Conservation (phyloP, 768 basidiomycete genomes). For the Auriscalpium vulgare region DNA sequence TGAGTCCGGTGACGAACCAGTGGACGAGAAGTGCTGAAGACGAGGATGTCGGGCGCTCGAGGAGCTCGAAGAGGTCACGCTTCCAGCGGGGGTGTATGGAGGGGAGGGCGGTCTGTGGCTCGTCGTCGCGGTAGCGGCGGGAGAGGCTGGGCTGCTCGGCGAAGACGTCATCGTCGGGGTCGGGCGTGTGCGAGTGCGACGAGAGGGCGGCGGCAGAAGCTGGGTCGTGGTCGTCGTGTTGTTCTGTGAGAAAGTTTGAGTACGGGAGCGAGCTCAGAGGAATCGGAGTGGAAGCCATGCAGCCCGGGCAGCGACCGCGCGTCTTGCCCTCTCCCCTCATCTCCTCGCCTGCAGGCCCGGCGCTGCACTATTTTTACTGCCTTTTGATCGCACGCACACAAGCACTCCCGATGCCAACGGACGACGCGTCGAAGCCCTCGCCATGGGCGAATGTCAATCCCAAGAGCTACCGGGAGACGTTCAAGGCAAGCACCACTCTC, state of each 20-base stretch:
- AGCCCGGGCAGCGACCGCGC: neutral
- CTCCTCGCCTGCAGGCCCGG: neutral
- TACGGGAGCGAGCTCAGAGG: neutral
- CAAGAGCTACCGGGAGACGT: constrained; percentile 22
- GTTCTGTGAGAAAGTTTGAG: neutral
- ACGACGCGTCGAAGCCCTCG: constrained; percentile 8
- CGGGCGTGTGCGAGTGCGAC: neutral
- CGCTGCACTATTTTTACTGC: too few relatives aligned
- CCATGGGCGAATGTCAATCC: constrained; percentile 22
- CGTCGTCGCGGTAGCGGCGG: neutral
- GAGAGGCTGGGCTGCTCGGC: neutral
- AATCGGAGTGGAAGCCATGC: neutral
- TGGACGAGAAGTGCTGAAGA: constrained; percentile 71
- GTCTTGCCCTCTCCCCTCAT: neutral
- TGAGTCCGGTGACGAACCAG: constrained; percentile 59
- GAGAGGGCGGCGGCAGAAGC: neutral
- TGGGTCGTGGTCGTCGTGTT: constrained; percentile 1
- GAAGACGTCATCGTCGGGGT: neutral
- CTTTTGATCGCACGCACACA: too few relatives aligned
- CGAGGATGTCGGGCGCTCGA: constrained; percentile 77
- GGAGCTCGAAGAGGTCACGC: constrained; percentile 54
- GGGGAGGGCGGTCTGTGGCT: neutral
- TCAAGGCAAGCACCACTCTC: constrained; percentile 18
- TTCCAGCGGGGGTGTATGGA: constrained; percentile 46
- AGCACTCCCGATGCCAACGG: neutral